phyloP scores from a whole-genome alignment of 2,329 filamentous ascomycete species.

The Monosporascus sp. region DNA sequence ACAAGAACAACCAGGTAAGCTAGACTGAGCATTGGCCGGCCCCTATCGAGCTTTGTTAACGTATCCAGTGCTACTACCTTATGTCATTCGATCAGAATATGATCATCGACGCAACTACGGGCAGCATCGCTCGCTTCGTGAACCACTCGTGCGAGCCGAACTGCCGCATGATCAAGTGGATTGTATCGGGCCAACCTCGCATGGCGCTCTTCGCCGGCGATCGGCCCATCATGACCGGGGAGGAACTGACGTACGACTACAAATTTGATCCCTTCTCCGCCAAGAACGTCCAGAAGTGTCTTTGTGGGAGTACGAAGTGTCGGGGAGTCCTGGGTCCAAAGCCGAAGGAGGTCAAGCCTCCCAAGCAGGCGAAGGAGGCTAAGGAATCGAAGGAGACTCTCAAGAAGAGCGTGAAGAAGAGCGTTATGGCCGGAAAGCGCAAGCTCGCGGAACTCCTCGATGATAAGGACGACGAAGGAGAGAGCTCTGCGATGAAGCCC shows the following conservation, averaged over 20 bases:
- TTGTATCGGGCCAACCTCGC: constrained; percentile 84
- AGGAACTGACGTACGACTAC: constrained; percentile 93
- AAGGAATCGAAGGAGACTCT: constrained; percentile 35
- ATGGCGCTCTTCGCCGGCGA: constrained; percentile 97
- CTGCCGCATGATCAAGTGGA: constrained; percentile 97
- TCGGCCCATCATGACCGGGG: constrained; percentile 83
- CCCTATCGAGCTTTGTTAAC: constrained; percentile 11
- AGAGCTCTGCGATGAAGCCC: constrained; percentile 35
- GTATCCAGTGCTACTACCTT: constrained; percentile 80
- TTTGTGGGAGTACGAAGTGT: constrained; percentile 59
- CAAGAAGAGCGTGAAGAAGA: constrained; percentile 27
- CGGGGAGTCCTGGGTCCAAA: constrained; percentile 60
- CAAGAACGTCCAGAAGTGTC: constrained; percentile 63
- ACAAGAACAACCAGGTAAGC: constrained; percentile 85
- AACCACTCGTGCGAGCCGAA: constrained; percentile 97
- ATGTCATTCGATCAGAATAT: constrained; percentile 99
- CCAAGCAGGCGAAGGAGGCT: constrained; percentile 24
- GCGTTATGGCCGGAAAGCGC: constrained; percentile 46
- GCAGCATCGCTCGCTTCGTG: constrained; percentile 94
- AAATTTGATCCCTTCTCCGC: constrained; percentile 66
- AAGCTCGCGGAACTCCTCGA: constrained; percentile 51
- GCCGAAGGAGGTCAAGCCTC: constrained; percentile 48
- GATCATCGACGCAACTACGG: constrained; percentile 95
- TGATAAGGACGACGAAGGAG: constrained; percentile 27
- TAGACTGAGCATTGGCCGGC: constrained; percentile 4